Percentiles rank a stretch among this genome's conserved stretches.
Evolutionary conservation across 2,329 filamentous ascomycete species (phyloP).

Genomic region (Xylaria sp.): DNA sequence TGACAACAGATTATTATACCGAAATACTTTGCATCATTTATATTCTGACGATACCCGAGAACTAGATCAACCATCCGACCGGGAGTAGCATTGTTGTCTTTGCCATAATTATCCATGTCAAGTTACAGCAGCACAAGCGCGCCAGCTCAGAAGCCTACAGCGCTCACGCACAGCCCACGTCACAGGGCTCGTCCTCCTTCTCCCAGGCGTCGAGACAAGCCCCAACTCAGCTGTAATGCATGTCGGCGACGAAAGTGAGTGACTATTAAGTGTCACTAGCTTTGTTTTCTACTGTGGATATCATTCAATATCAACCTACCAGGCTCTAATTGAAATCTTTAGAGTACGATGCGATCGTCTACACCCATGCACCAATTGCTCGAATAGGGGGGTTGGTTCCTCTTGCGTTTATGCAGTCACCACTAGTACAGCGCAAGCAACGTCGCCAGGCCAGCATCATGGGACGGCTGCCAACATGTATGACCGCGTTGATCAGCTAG

Average conservation of each 20-base stretch:
- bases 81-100: not conserved
- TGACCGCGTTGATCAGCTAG: constrained; percentile 12
- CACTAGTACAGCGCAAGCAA: not conserved
- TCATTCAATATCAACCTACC: not conserved
- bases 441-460: not conserved
- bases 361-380: constrained; percentile 16
- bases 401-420: constrained; percentile 9
- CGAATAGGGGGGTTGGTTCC: not conserved
- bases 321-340: not conserved
- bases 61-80: not conserved
- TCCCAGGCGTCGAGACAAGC: constrained; percentile 18
- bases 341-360: constrained; percentile 21
- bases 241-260: constrained; percentile 15
- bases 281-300: not conserved
- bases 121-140: not conserved
- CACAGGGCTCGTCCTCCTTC: not conserved
- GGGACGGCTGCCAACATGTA: constrained; percentile 2
- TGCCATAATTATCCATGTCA: constrained; percentile 7
- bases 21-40: not conserved
- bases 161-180: not conserved
- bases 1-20: not conserved
- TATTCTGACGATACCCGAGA: not conserved
- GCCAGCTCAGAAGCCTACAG: not conserved
- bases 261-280: not conserved
- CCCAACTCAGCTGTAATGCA: constrained; percentile 7